Evolutionary conservation across 257 asterid species (phyloP).

Genomic region (Solanum medicagineum): DNA sequence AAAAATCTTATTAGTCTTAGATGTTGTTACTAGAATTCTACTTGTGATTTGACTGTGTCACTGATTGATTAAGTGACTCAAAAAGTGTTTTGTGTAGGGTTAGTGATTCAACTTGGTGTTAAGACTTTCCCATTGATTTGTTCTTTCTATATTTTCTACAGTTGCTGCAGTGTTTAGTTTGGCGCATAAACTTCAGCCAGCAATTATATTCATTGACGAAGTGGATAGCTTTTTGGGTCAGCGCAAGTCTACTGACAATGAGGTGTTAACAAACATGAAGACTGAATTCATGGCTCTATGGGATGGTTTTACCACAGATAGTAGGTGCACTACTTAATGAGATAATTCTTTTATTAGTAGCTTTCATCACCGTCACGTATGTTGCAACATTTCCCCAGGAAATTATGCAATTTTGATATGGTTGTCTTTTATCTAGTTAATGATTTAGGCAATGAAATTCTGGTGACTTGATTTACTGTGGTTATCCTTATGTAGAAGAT

Average conservation of each 20-base stretch:
- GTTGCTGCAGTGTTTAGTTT: slow-evolving; percentile 93
- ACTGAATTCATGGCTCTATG: slow-evolving; percentile 98
- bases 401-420: neutral
- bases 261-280: slow-evolving; percentile 81
- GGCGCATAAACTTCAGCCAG: slow-evolving; percentile 96
- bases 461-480: slow-evolving; percentile 2
- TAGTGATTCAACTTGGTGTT: neutral
- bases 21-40: neutral
- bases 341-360: neutral
- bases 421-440: neutral
- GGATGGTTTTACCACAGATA: slow-evolving; percentile 98
- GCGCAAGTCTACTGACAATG: slow-evolving; percentile 78
- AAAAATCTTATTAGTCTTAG: neutral
- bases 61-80: neutral
- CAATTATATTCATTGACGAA: slow-evolving; percentile 95
- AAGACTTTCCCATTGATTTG: neutral
- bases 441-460: neutral
- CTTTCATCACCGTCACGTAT: neutral
- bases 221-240: slow-evolving; percentile 96
- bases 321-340: slow-evolving; percentile 29
- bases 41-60: neutral
- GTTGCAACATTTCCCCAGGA: neutral
- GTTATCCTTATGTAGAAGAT: slow-evolving; percentile 30
- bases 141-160: slow-evolving; percentile 14
- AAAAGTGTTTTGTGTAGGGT: neutral